Percentiles rank a stretch among this genome's conserved stretches.
Evolutionary conservation across 805 yeast species (phyloP).

Genomic region (Maudiozyma saulgeensis): DNA sequence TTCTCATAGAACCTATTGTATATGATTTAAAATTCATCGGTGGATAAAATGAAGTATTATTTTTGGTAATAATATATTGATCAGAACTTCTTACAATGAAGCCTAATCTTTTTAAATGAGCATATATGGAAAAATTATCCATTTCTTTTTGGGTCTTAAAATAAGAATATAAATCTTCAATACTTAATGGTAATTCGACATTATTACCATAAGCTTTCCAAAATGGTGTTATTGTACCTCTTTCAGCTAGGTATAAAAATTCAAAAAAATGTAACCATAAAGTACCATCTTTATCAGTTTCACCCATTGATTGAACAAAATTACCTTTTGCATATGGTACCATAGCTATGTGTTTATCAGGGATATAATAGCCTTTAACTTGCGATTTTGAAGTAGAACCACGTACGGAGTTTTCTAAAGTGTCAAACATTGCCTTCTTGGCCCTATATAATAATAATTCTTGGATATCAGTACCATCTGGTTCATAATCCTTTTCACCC

Average conservation of each 20-base stretch:
- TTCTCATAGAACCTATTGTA: neutral
- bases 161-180: slow-evolving; percentile 55
- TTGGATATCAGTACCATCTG: slow-evolving; percentile 61
- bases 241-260: slow-evolving; percentile 63
- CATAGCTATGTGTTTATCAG: slow-evolving; percentile 27
- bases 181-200: slow-evolving; percentile 36
- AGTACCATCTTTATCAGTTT: slow-evolving; percentile 38
- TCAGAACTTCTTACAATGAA: slow-evolving; percentile 41
- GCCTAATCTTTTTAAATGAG: slow-evolving; percentile 69
- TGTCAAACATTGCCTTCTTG: slow-evolving; percentile 62
- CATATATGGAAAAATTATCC: slow-evolving; percentile 57
- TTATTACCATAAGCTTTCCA: slow-evolving; percentile 6
- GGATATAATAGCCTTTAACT: slow-evolving; percentile 42
- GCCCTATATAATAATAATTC: slow-evolving; percentile 39
- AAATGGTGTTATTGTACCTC: slow-evolving; percentile 55
- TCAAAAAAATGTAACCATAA: slow-evolving; percentile 57
- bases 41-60: slow-evolving; percentile 10
- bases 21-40: neutral
- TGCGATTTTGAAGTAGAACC: slow-evolving; percentile 40
- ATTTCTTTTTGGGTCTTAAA: slow-evolving; percentile 35
- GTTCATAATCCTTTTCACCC: slow-evolving; percentile 82
- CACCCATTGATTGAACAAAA: slow-evolving; percentile 66
- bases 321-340: slow-evolving; percentile 56
- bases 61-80: neutral
- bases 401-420: slow-evolving; percentile 41